Percentiles rank a stretch among this genome's conserved stretches.
These are phyloP conservation scores for Comarum palustre DNA, from an alignment of 306 rosid genomes.

Conservation along the genomic window DNA sequence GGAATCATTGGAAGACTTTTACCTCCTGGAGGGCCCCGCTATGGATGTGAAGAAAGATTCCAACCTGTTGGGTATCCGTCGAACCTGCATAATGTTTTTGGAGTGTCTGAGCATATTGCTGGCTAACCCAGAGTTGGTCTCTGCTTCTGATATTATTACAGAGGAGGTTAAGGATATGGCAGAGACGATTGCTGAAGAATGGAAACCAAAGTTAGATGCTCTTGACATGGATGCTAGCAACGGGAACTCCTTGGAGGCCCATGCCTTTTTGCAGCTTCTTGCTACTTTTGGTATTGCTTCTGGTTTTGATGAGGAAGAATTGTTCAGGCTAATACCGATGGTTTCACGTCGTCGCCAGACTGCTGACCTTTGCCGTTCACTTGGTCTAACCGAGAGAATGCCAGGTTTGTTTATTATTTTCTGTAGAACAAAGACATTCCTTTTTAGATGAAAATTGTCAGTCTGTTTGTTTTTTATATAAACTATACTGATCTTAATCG, in stretches of 20 bases:
- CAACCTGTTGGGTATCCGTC: conserved; percentile 80
- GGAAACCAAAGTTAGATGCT: conserved; percentile 88
- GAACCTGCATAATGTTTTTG: conserved; percentile 98
- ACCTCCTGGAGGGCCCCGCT: conserved; percentile 53
- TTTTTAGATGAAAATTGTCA: background rate
- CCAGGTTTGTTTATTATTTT: conserved; percentile 51
- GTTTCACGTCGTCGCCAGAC: conserved; percentile 97
- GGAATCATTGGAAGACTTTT: conserved; percentile 84
- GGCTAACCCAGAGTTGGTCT: conserved; percentile 35
- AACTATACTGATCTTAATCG: background rate
- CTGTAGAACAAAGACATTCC: background rate
- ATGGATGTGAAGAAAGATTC: conserved; percentile 90
- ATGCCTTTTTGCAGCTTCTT: conserved; percentile 94
- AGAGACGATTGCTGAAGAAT: conserved; percentile 70
- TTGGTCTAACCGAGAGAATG: conserved; percentile 91
- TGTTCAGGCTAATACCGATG: conserved; percentile 82
- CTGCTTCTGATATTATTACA: conserved; percentile 54
- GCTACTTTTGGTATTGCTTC: conserved; percentile 80
- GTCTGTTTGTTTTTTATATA: background rate
- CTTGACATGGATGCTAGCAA: conserved; percentile 94
- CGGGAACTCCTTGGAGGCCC: conserved; percentile 97
- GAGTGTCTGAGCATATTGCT: conserved; percentile 81
- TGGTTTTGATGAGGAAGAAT: conserved; percentile 72
- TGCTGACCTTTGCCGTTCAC: conserved; percentile 93
- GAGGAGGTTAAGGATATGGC: conserved; percentile 69